Evolutionary conservation across 2,329 filamentous ascomycete genomes (phyloP).

Genomic region (Waltergamsia citrina): DNA sequence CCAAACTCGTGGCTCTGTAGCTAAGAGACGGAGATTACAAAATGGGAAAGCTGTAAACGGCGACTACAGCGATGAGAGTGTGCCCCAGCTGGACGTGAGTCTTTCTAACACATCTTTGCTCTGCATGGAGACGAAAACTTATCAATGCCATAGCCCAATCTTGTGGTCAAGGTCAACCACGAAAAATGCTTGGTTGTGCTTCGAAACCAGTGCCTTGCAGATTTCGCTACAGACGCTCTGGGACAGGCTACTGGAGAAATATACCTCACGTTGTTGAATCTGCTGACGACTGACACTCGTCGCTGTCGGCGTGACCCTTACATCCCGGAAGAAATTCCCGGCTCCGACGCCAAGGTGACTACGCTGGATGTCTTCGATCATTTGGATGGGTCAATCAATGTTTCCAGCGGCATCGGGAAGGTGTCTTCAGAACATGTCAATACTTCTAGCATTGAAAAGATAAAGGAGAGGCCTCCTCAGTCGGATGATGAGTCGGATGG

Average conservation of each 20-base stretch:
- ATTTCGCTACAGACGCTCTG: slow-evolving; percentile 61
- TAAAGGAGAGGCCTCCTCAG: slow-evolving; percentile 25
- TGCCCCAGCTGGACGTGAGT: slow-evolving; percentile 44
- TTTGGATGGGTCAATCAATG: slow-evolving; percentile 41
- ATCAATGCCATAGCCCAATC: slow-evolving; percentile 43
- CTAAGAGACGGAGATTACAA: slow-evolving; percentile 46
- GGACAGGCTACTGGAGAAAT: slow-evolving; percentile 68
- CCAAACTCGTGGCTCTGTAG: slow-evolving; percentile 23
- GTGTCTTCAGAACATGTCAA: slow-evolving; percentile 36
- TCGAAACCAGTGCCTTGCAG: slow-evolving; percentile 67
- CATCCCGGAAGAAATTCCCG: slow-evolving; percentile 19
- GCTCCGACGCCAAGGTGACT: slow-evolving; percentile 29
- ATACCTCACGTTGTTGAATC: slow-evolving; percentile 63
- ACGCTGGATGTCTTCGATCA: slow-evolving; percentile 47
- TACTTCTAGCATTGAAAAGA: slow-evolving; percentile 35
- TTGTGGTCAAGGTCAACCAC: slow-evolving; percentile 73
- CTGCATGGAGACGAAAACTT: neutral
- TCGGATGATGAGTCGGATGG: slow-evolving; percentile 13
- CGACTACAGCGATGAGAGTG: slow-evolving; percentile 23
- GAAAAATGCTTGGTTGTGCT: slow-evolving; percentile 76
- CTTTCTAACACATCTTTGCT: neutral
- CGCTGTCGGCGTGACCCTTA: slow-evolving; percentile 52
- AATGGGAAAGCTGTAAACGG: slow-evolving; percentile 27
- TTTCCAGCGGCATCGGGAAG: slow-evolving; percentile 49
- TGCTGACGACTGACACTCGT: slow-evolving; percentile 58